Conservation (phyloP, 1,284 basidiomycete genomes). For the Ceratobasidium theobromae region DNA sequence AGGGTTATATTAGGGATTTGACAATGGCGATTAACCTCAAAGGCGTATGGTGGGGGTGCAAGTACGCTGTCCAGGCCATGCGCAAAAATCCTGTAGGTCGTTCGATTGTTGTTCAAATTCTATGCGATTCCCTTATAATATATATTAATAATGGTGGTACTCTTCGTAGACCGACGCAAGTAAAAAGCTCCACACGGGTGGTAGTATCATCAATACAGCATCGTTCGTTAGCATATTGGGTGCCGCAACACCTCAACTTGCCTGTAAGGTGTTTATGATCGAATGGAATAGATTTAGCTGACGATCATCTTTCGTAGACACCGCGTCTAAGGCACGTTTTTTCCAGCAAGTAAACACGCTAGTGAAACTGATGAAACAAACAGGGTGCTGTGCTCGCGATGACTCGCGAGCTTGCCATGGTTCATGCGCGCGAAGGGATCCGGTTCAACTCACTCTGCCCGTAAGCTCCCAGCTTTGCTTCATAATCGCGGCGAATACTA, state of each 20-base stretch:
- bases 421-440: slow-evolving; percentile 95
- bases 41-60: slow-evolving; percentile 98
- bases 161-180: slow-evolving; percentile 64
- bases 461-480: slow-evolving; percentile 52
- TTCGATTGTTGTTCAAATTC: not conserved
- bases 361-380: not conserved
- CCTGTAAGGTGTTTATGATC: slow-evolving; percentile 61
- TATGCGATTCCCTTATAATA: not conserved
- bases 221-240: slow-evolving; percentile 93
- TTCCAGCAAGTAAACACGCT: not conserved
- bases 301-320: slow-evolving; percentile 53
- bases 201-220: slow-evolving; percentile 96
- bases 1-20: slow-evolving; percentile 52
- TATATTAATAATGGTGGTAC: too few species aligned
- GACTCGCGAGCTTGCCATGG: slow-evolving; percentile 96
- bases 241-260: slow-evolving; percentile 93
- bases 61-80: slow-evolving; percentile 96
- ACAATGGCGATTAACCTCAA: slow-evolving; percentile 95
- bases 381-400: slow-evolving; percentile 96
- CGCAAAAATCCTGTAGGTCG: slow-evolving; percentile 66
- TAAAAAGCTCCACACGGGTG: slow-evolving; percentile 80
- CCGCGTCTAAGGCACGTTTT: slow-evolving; percentile 71
- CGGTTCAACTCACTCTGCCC: slow-evolving; percentile 94
- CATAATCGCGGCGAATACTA: slow-evolving; percentile 3
- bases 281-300: not conserved